A percentile compares a stretch with the other conserved stretches of the same genome.
phyloP scores from a whole-genome alignment of 2,329 filamentous ascomycete species.

The Xylariaceae sp. region DNA sequence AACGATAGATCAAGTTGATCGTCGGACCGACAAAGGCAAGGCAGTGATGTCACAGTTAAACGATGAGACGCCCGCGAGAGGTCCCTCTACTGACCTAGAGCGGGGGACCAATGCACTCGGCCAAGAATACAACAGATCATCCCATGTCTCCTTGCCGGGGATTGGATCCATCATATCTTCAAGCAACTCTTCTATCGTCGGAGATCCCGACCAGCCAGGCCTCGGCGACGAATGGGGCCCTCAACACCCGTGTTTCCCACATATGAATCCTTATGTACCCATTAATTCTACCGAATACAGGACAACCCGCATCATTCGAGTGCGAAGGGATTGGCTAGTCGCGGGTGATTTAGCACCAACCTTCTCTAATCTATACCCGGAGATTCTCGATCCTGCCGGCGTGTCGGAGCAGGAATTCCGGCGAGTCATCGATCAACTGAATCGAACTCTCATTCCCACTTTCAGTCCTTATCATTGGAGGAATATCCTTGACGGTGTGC shows the following conservation, averaged over 20 bases:
- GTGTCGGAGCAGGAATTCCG: conserved; percentile 84
- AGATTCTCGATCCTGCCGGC: conserved; percentile 81
- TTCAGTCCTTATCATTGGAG: conserved; percentile 73
- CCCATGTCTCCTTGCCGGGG: conserved; percentile 45
- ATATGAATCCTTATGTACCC: conserved; percentile 86
- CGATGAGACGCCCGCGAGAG: conserved; percentile 32
- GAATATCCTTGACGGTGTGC: conserved; percentile 71
- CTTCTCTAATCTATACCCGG: conserved; percentile 92
- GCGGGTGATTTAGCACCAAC: conserved; percentile 86
- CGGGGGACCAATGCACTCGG: conserved; percentile 44
- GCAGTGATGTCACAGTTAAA: conserved; percentile 39
- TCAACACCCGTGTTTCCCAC: conserved; percentile 88
- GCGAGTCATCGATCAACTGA: conserved; percentile 72
- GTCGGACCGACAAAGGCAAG: conserved; percentile 41
- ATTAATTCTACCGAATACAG: conserved; percentile 66
- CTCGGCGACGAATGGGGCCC: conserved; percentile 84
- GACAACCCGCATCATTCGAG: conserved; percentile 82
- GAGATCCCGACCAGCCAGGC: conserved; percentile 56
- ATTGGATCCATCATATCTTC: conserved; percentile 49
- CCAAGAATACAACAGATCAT: conserved; percentile 36
- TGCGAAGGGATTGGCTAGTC: conserved; percentile 86
- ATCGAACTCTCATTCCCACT: conserved; percentile 66
- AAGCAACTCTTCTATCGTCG: conserved; percentile 56
- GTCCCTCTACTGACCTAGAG: conserved; percentile 49
- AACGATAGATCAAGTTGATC: conserved; percentile 17